Conservation (phyloP, 2,329 filamentous ascomycete genomes). For the Colletotrichum theobromicola region DNA sequence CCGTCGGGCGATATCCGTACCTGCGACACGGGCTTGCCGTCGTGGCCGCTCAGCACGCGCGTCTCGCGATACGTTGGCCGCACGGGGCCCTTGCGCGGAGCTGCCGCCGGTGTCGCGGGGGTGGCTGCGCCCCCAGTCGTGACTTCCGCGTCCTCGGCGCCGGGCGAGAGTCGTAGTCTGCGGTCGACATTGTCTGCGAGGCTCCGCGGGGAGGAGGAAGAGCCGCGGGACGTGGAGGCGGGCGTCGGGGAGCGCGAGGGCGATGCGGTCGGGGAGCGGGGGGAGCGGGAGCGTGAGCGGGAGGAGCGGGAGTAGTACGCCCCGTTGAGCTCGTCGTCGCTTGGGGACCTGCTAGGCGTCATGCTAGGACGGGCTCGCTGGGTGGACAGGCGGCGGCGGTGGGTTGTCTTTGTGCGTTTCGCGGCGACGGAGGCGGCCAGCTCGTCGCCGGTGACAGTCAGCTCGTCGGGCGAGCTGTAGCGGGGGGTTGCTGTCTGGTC, state of each 20-base stretch:
- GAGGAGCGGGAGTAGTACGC: conserved; percentile 24
- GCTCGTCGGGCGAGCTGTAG: conserved; percentile 53
- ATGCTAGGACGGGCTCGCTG: conserved; percentile 19
- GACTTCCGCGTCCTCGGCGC: conserved; percentile 26
- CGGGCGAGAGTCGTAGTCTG: conserved; percentile 22
- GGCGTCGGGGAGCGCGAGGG: conserved; percentile 34
- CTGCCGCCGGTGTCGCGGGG: conserved; percentile 14
- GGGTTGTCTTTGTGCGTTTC: background rate
- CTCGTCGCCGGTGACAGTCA: background rate
- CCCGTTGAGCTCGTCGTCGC: conserved; percentile 26
- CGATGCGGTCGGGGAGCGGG: conserved; percentile 10
- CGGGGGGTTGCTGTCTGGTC: conserved; percentile 43
- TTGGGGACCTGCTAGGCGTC: conserved; percentile 22
- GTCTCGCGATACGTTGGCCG: conserved; percentile 3
- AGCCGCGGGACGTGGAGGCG: conserved; percentile 30
- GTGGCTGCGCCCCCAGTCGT: conserved; percentile 27
- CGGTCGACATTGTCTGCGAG: conserved; percentile 16
- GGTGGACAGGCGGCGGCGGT: conserved; percentile 18
- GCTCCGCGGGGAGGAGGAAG: conserved; percentile 21
- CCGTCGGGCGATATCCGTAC: conserved; percentile 93
- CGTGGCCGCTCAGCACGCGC: conserved; percentile 77
- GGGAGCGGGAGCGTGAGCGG: conserved; percentile 26
- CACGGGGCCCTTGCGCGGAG: conserved; percentile 13
- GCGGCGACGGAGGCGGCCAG: background rate
- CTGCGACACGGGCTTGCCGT: conserved; percentile 73